phyloP scores from a whole-genome alignment of 768 basidiomycete species.

The Suillus brevipes region DNA sequence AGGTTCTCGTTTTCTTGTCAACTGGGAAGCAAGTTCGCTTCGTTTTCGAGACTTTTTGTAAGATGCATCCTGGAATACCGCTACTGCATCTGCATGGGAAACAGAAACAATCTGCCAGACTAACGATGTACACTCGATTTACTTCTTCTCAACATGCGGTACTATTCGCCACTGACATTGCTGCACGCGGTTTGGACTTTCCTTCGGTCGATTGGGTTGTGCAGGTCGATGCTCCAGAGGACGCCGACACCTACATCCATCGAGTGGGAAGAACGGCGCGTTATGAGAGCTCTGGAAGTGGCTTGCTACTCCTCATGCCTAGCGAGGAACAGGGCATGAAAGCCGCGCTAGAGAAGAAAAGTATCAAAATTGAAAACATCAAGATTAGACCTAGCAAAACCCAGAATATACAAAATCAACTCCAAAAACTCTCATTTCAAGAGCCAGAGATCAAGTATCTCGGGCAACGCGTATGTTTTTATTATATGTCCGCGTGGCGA shows the following conservation, averaged over 20 bases:
- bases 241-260: constrained; percentile 97
- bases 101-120: constrained; percentile 89
- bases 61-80: constrained; percentile 91
- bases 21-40: constrained; percentile 97
- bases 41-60: constrained; percentile 92
- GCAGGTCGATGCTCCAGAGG: constrained; percentile 94
- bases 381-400: constrained; percentile 90
- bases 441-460: constrained; percentile 97
- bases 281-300: constrained; percentile 89
- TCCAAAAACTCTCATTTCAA: constrained; percentile 92
- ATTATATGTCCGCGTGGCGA: neutral
- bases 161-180: constrained; percentile 94
- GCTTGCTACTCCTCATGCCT: constrained; percentile 77
- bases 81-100: constrained; percentile 96
- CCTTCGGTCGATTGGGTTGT: constrained; percentile 96
- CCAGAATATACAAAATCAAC: constrained; percentile 77
- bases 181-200: constrained; percentile 95
- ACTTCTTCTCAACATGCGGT: constrained; percentile 79
- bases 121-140: constrained; percentile 84
- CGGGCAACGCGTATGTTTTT: constrained; percentile 75
- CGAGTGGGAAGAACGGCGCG: constrained; percentile 94
- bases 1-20: constrained; percentile 92
- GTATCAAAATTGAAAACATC: constrained; percentile 71
- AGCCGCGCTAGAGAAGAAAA: constrained; percentile 66
- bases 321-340: constrained; percentile 94